Evolutionary conservation across 441 rosid genomes (phyloP).

Genomic region (Eruca vesicaria): DNA sequence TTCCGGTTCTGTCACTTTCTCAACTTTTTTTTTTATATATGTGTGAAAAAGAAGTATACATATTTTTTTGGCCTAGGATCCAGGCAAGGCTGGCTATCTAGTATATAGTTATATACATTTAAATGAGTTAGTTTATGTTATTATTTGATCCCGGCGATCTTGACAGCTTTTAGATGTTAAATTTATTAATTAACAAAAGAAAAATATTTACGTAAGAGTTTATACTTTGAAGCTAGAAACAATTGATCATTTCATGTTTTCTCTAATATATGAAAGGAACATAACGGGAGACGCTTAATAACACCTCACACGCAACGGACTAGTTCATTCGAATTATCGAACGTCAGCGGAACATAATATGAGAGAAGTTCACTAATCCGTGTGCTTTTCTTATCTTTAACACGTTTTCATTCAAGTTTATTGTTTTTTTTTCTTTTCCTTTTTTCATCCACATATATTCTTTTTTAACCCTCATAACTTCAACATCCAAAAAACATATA

Average conservation of each 20-base stretch:
- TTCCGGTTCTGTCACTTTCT: conserved; percentile 25
- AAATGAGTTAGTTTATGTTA: conserved; percentile 14
- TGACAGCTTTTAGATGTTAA: conserved; percentile 18
- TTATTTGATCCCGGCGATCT: conserved; percentile 21
- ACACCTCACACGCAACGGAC: too few species aligned
- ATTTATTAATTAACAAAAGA: background rate
- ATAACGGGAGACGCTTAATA: too few species aligned
- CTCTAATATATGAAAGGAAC: too few species aligned
- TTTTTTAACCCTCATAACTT: background rate
- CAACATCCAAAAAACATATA: background rate
- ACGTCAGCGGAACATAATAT: background rate
- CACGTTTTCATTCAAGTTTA: background rate
- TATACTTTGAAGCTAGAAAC: background rate
- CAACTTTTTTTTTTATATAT: background rate
- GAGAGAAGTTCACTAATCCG: background rate
- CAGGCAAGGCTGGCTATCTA: conserved; percentile 20
- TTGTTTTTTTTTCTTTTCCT: background rate
- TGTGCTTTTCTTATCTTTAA: background rate
- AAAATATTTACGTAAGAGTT: background rate
- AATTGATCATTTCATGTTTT: background rate
- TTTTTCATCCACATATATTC: background rate
- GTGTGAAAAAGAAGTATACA: conserved; percentile 14
- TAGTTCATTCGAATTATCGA: too few species aligned
- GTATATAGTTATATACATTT: background rate
- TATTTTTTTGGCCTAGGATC: conserved; percentile 18